phyloP scores from a whole-genome alignment of 768 basidiomycete species.

The Boletus sp. region DNA sequence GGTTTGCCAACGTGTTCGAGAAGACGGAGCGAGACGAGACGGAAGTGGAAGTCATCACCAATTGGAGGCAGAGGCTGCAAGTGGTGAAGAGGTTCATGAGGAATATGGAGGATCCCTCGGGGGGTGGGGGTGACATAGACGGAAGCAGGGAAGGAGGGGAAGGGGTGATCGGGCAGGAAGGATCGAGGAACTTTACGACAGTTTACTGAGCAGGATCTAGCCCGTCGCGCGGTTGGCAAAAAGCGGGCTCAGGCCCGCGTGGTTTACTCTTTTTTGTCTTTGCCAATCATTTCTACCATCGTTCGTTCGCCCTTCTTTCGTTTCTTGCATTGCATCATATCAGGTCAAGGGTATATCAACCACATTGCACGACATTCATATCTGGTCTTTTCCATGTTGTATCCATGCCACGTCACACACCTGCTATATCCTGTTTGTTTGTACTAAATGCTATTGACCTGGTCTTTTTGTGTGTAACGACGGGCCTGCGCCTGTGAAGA shows the following conservation, averaged over 20 bases:
- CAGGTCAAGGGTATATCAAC: constrained; percentile 7
- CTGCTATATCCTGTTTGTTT: constrained; percentile 4
- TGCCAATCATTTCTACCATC: constrained; percentile 1
- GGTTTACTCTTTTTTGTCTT: background rate
- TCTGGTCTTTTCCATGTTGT: constrained; percentile 8
- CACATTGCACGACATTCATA: constrained; percentile 7
- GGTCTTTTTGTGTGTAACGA: too few relatives aligned
- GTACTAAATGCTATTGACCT: background rate
- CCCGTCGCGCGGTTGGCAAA: background rate
- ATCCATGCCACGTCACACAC: constrained; percentile 10
- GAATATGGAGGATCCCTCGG: constrained; percentile 21
- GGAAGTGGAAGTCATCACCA: constrained; percentile 79
- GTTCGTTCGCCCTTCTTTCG: constrained; percentile 8
- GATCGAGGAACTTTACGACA: constrained; percentile 57
- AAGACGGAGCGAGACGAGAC: constrained; percentile 69
- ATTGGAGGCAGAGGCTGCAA: constrained; percentile 82
- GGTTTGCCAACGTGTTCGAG: constrained; percentile 84
- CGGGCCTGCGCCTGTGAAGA: too few relatives aligned
- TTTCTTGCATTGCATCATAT: constrained; percentile 10
- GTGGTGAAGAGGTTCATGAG: constrained; percentile 67
- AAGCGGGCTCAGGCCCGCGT: background rate
- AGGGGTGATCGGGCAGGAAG: constrained; percentile 52
- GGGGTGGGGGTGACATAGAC: constrained; percentile 16
- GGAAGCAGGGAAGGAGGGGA: constrained; percentile 29
- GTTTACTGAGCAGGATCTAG: constrained; percentile 36